Conservation (phyloP, 441 rosid species). For the Mallotus repandus region DNA sequence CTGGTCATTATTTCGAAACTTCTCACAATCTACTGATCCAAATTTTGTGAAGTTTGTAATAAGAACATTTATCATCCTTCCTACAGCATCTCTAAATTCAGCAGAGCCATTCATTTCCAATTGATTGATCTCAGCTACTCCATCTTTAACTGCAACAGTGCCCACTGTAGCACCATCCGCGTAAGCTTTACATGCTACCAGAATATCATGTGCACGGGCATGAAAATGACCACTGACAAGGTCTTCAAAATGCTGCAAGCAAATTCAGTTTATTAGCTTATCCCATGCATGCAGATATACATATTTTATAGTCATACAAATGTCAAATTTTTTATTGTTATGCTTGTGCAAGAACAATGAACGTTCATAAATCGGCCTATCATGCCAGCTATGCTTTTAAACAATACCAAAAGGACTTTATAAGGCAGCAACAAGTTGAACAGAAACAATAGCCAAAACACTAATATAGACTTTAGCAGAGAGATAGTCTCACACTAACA, state of each 20-base stretch:
- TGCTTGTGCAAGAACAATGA: not conserved
- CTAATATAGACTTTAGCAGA: not conserved
- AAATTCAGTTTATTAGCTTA: conserved; percentile 8
- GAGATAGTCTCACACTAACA: no score
- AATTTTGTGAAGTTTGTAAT: conserved; percentile 34
- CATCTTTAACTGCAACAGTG: conserved; percentile 33
- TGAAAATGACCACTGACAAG: conserved; percentile 49
- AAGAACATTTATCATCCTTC: conserved; percentile 32
- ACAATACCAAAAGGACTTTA: not conserved
- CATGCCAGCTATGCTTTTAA: not conserved
- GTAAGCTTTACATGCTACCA: conserved; percentile 52
- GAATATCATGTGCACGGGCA: conserved; percentile 36
- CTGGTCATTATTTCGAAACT: conserved; percentile 24
- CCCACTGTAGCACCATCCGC: conserved; percentile 44
- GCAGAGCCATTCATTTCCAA: conserved; percentile 20
- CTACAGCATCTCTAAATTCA: conserved; percentile 29
- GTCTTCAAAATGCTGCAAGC: conserved; percentile 53
- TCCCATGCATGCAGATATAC: not conserved
- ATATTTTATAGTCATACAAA: not conserved
- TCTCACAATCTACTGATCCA: conserved; percentile 40
- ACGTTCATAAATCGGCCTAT: no score
- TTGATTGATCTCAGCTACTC: conserved; percentile 22
- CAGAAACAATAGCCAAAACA: not conserved
- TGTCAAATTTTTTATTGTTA: not conserved
- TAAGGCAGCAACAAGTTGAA: not conserved